These are phyloP conservation scores for Olyra latifolia DNA, from an alignment of 176 grass and related monocot genomes.

Conservation along the genomic window DNA sequence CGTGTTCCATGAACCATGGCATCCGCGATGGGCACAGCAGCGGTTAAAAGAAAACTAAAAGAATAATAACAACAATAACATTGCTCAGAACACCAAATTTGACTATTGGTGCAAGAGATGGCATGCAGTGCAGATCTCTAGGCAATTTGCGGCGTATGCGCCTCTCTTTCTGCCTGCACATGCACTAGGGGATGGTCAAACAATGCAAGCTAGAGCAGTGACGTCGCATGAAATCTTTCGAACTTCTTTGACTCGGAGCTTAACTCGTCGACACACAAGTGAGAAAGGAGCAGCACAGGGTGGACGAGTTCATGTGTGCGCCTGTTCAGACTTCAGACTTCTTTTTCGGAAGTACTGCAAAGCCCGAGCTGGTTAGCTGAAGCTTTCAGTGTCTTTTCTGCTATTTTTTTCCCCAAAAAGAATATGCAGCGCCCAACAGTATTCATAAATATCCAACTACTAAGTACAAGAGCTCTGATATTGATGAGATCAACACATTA, in stretches of 20 bases:
- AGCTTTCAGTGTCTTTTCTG: neutral
- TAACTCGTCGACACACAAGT: neutral
- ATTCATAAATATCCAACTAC: neutral
- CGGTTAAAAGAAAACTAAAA: neutral
- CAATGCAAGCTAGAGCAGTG: conserved; percentile 31
- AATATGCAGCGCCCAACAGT: neutral
- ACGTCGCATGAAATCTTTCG: conserved; percentile 27
- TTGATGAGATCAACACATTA: neutral
- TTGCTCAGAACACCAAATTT: conserved; percentile 31
- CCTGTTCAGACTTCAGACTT: conserved; percentile 42
- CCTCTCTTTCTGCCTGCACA: neutral
- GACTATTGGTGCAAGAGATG: conserved; percentile 15
- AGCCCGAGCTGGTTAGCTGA: neutral
- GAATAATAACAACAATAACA: neutral
- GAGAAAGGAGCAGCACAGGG: neutral
- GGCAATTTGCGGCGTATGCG: neutral
- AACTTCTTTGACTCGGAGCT: conserved; percentile 35
- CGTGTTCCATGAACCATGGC: no score
- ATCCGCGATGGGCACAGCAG: neutral
- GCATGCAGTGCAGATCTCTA: conserved; percentile 42
- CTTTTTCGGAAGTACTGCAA: neutral
- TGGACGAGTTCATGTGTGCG: conserved; percentile 5
- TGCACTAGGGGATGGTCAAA: conserved; percentile 33
- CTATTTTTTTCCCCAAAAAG: neutral
- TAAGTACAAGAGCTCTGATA: neutral